Conservation (phyloP, 106 monocot species). For the Allium cepa region DNA sequence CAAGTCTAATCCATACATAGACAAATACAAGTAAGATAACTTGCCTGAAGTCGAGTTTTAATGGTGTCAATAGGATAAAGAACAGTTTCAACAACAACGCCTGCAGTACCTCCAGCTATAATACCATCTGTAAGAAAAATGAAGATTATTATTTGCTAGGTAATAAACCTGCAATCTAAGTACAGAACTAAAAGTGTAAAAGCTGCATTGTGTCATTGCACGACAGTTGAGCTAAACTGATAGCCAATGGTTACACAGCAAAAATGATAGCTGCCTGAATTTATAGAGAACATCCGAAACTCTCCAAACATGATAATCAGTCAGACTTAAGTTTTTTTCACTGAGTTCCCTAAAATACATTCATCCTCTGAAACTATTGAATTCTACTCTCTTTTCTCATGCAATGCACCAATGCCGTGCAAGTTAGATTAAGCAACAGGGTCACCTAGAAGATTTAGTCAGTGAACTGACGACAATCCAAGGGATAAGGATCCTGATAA, state of each 20-base stretch:
- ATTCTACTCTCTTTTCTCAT: no score
- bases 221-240: not conserved
- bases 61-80: constrained; percentile 97
- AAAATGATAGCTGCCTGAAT: not conserved
- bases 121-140: constrained; percentile 59
- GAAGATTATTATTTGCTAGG: not conserved
- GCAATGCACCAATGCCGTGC: no score
- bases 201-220: not conserved
- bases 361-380: no score
- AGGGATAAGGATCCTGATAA: no score
- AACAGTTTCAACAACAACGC: constrained; percentile 88
- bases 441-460: no score
- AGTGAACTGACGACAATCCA: no score
- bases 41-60: constrained; percentile 94
- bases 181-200: not conserved
- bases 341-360: no score
- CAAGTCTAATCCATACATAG: no score
- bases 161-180: not conserved
- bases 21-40: not conserved
- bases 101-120: constrained; percentile 88
- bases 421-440: no score
- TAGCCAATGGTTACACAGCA: not conserved
- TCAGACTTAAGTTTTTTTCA: not conserved
- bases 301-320: not conserved
- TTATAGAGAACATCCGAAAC: not conserved